These are phyloP conservation scores for Penicillium silybi DNA, from an alignment of 495 filamentous ascomycete species.

Conservation along the genomic window DNA sequence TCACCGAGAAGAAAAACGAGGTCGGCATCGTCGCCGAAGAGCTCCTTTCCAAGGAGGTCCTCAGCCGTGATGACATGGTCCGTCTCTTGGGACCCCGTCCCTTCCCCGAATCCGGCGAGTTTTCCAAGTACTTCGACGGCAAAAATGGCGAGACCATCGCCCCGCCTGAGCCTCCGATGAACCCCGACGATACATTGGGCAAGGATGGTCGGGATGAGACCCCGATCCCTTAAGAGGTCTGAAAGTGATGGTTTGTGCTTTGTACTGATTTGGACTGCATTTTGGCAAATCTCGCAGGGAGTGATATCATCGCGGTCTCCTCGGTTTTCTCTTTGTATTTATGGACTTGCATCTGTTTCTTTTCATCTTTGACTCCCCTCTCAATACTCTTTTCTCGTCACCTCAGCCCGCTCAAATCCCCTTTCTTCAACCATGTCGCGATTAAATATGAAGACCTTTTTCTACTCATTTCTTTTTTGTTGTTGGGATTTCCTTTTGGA, in stretches of 20 bases:
- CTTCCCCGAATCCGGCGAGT: slow-evolving; percentile 81
- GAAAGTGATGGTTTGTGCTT: slow-evolving; percentile 11
- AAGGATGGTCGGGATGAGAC: slow-evolving; percentile 45
- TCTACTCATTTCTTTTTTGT: slow-evolving; percentile 1
- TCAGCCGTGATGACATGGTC: slow-evolving; percentile 86
- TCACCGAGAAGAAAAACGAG: slow-evolving; percentile 81
- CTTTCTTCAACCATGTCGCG: slow-evolving; percentile 13
- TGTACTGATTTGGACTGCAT: slow-evolving; percentile 20
- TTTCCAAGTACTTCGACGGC: slow-evolving; percentile 84
- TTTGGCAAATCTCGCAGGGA: slow-evolving; percentile 13
- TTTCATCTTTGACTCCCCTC: slow-evolving; percentile 17
- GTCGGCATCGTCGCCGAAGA: slow-evolving; percentile 90
- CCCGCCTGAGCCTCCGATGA: slow-evolving; percentile 52
- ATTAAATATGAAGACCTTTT: slow-evolving; percentile 14
- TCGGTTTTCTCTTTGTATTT: slow-evolving; percentile 35
- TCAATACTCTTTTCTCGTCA: slow-evolving; percentile 18
- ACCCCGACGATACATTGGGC: slow-evolving; percentile 28
- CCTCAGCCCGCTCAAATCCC: slow-evolving; percentile 3
- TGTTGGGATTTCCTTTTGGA: neutral
- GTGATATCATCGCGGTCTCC: slow-evolving; percentile 29
- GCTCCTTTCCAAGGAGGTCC: slow-evolving; percentile 83
- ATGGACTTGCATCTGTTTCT: slow-evolving; percentile 31
- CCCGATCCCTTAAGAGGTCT: slow-evolving; percentile 32
- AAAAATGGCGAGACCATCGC: slow-evolving; percentile 44
- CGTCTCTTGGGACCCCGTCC: slow-evolving; percentile 77